These are phyloP conservation scores for Takakia lepidozioides DNA, from an alignment of 225 moss, liverwort and hornwort species.

Conservation along the genomic window DNA sequence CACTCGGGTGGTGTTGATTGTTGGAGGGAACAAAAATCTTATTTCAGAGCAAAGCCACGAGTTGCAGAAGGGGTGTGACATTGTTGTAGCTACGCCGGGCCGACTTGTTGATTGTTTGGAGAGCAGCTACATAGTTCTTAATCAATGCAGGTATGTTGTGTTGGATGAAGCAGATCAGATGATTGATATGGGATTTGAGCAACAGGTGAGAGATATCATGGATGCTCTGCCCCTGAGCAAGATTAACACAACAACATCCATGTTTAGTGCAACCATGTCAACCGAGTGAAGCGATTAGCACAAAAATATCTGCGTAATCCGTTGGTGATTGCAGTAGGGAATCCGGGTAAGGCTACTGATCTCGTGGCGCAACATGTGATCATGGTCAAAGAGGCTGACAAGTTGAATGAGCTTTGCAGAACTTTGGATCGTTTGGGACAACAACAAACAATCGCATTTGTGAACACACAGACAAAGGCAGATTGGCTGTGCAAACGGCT, in stretches of 20 bases:
- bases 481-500: not conserved
- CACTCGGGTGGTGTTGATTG: too few species aligned
- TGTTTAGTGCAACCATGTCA: constrained; percentile 2
- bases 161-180: constrained; percentile 7
- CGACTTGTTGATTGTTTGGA: too few species aligned
- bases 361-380: not conserved
- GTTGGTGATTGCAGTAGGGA: not conserved
- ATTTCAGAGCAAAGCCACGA: too few species aligned
- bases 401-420: not conserved
- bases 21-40: too few species aligned
- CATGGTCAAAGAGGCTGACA: not conserved
- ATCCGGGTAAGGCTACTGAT: constrained; percentile 53
- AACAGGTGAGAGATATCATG: constrained; percentile 9
- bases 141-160: too few species aligned
- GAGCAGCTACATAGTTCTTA: too few species aligned
- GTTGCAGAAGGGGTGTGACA: too few species aligned
- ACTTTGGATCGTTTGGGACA: not conserved
- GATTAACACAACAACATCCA: not conserved
- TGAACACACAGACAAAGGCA: not conserved
- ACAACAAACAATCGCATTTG: not conserved
- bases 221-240: not conserved
- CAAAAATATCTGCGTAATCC: not conserved
- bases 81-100: too few species aligned
- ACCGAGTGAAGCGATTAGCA: not conserved
- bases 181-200: constrained; percentile 57